Evolutionary conservation across 495 filamentous ascomycete species (phyloP), one percentile per base, ranked within the genome.

Genomic region (Gamarada debralockiae): DNA sequence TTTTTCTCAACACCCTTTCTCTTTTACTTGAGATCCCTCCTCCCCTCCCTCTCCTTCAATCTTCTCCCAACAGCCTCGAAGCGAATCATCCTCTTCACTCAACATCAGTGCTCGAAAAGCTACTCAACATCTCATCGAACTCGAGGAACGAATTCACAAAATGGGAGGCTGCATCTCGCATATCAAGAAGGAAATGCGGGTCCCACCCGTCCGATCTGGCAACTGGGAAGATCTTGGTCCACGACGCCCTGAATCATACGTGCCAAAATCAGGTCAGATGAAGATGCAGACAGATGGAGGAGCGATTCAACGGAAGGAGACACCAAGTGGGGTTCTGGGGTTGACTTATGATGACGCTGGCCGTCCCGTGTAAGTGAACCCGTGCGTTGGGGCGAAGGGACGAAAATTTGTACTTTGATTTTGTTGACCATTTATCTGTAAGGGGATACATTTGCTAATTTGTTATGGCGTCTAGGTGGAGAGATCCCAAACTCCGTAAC

Each of bases 341-440:
- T 46, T 58, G 45, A 54, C 56, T 37, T 53, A 20, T 54, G 56
- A 58, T 47, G 50, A 58, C 1, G 50, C 56, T 22, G 56, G 56
- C 42, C 44, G 56, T 8, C 56, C 56, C 20, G 56, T 58, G 56
- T 58, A 45, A 50, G 56, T 50, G 10, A 7, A 23, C 31, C 14
- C 14, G 15, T 37, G 12, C 7, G 23, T 47, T 3, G n/a, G n/a
- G n/a, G n/a, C n/a, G n/a, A n/a, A n/a, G n/a, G n/a, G 27, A 29
- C 27, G 27, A 10, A 4, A 29, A 29, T 29, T 29, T 29, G 27
- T 29, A 29, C 27, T 29, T 29, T 29, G 5, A 29, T 29, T 29
- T 10, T n/a, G n/a, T n/a, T n/a, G n/a, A n/a, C 2, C 4, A 29
- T 42, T 41, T 42, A n/a, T n/a, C n/a, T 42, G 21, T 3, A 27